Percentiles rank a stretch among this genome's conserved stretches.
Evolutionary conservation across 176 grass and related monocot species (phyloP).

Genomic region (bread wheat (Triticum aestivum)): DNA sequence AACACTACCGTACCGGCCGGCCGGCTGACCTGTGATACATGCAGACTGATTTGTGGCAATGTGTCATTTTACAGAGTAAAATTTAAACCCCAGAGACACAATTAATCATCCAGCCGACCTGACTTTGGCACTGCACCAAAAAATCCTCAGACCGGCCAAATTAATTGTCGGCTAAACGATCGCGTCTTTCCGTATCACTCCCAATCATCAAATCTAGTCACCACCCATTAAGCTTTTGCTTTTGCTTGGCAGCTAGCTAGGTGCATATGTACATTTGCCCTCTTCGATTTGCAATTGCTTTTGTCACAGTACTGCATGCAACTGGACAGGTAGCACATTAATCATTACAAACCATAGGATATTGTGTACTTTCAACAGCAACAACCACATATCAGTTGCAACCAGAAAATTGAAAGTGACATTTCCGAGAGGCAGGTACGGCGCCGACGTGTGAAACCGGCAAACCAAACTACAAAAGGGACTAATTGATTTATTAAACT

Average conservation of each 20-base stretch:
- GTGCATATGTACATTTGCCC: not conserved
- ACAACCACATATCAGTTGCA: not conserved
- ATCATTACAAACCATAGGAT: not conserved
- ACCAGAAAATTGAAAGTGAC: not conserved
- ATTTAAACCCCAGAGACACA: not conserved
- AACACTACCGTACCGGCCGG: not conserved
- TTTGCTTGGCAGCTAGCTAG: not conserved
- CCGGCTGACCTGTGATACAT: not conserved
- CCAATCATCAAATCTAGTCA: conserved; percentile 46
- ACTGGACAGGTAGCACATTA: not conserved
- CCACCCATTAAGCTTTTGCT: conserved; percentile 21
- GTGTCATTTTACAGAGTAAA: too few relatives aligned
- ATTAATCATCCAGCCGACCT: not conserved
- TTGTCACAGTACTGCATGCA: not conserved
- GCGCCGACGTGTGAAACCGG: not conserved
- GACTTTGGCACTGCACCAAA: not conserved
- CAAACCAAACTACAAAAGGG: not conserved
- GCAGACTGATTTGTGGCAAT: not conserved
- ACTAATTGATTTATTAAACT: not conserved
- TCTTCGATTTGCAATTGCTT: not conserved
- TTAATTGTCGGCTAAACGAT: not conserved
- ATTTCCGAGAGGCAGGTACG: not conserved
- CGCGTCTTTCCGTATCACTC: conserved; percentile 21
- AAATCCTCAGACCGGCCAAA: not conserved
- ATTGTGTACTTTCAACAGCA: not conserved